Evolutionary conservation across 106 monocot genomes (phyloP), one percentile per base, ranked within the genome.

Genomic region (Dactylorhiza incarnata): DNA sequence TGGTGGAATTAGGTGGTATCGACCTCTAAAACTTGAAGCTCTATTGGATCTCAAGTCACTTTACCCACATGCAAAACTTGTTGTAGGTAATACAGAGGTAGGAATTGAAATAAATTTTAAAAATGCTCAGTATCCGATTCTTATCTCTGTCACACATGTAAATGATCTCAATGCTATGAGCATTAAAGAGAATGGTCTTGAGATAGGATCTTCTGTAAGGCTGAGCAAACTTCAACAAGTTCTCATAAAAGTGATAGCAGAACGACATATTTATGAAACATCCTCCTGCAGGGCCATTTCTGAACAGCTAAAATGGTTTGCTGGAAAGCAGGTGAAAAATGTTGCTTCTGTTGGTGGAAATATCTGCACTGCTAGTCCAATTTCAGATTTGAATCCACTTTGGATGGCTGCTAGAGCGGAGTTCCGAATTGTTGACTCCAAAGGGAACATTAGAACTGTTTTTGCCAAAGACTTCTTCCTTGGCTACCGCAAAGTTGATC

Each of bases 281-380:
- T 94, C 89, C 66, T 86, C 99, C 12, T 99, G 99, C 82, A 84
- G 80, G 74, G 99, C 94, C 61, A 82, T 99, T 54, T 73, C 84
- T 49, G 86, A 87, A 70, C 99, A 99, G 78, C 72, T 99, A 59
- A 99, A 83, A 79, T 99, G 94, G 94, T 99, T 99, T 86, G 99
- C 99, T 63, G 99, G 99, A 29, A 94, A 84, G 74, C 99, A 99
- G 79, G 92, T 99, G 76, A 87, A 84, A 78, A 94, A 99, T 89
- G 94, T 85, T 68, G 94, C 99, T 79, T 99, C 94, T 80, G 81
- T 99, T 78, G 99, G 94, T 72, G 99, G 99, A 79, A 99, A 99
- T 75, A 94, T 99, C 50, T 94, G 94, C 51, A 99, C 91, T 69
- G 99, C 99, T 74, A 99, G 99, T 82, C 99, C 99, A 75, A 99